Evolutionary conservation across 768 basidiomycete species (phyloP).

Genomic region (Tulasnella sp.): DNA sequence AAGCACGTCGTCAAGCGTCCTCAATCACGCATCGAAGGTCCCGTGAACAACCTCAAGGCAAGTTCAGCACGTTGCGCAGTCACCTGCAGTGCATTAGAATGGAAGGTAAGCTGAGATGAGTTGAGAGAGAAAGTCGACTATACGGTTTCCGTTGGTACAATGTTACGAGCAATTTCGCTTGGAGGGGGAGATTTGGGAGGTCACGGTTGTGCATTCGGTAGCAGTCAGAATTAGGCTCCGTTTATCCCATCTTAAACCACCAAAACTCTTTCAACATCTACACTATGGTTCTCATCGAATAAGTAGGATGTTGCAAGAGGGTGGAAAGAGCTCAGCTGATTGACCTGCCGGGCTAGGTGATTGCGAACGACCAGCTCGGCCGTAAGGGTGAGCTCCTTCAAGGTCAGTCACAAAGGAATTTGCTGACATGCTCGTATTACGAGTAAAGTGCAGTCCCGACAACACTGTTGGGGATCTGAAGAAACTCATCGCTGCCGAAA

Average conservation of each 20-base stretch:
- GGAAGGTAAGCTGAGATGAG: neutral
- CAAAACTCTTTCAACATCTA: neutral
- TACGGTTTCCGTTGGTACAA: neutral
- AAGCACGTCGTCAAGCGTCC: too few species aligned
- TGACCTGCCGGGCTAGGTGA: too few species aligned
- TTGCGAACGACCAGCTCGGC: too few species aligned
- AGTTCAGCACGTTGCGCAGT: neutral
- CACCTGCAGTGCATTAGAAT: neutral
- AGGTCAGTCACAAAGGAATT: slow-evolving; percentile 4
- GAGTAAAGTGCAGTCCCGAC: slow-evolving; percentile 92
- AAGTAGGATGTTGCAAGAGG: slow-evolving; percentile 78
- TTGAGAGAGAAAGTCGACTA: neutral
- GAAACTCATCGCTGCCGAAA: slow-evolving; percentile 95
- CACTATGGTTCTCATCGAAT: slow-evolving; percentile 62
- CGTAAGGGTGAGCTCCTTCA: slow-evolving; percentile 33
- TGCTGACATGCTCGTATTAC: slow-evolving; percentile 56
- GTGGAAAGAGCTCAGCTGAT: slow-evolving; percentile 31
- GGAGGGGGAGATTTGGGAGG: neutral
- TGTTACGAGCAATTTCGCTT: neutral
- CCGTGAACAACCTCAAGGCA: neutral
- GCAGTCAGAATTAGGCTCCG: neutral
- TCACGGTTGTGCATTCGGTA: neutral
- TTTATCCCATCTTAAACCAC: neutral
- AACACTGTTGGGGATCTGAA: slow-evolving; percentile 98
- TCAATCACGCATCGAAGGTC: neutral